Evolutionary conservation across 2,329 filamentous ascomycete genomes (phyloP).

Genomic region (Fusarium sp.): DNA sequence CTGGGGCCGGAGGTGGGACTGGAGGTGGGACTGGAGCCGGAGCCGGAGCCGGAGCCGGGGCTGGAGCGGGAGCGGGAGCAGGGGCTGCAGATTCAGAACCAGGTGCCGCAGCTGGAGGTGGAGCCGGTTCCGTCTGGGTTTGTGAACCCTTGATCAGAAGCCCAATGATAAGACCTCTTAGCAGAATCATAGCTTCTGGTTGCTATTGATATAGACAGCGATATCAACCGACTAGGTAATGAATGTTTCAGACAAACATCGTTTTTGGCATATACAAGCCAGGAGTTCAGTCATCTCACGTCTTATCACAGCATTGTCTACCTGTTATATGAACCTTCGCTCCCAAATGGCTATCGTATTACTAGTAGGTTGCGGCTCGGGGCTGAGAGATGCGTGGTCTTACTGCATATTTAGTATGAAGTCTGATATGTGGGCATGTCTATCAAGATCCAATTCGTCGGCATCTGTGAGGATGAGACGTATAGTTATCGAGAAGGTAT

Average conservation of each 20-base stretch:
- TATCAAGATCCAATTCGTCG: not conserved
- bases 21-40: too few relatives aligned
- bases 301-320: not conserved
- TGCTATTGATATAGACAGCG: not conserved
- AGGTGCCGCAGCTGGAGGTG: not conserved
- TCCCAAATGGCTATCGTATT: not conserved
- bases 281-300: too few relatives aligned
- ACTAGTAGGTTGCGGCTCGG: not conserved
- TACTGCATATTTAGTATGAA: not conserved
- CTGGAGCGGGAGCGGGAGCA: too few relatives aligned
- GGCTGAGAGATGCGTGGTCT: not conserved
- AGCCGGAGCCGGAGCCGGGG: too few relatives aligned
- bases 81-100: too few relatives aligned
- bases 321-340: not conserved
- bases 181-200: not conserved
- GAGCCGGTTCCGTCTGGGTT: not conserved
- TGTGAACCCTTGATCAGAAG: not conserved
- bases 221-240: not conserved
- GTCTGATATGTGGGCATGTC: not conserved
- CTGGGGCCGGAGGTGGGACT: too few relatives aligned
- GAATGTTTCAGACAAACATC: not conserved
- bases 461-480: not conserved
- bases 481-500: too few relatives aligned
- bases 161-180: constrained; percentile 2
- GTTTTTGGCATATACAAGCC: too few relatives aligned